Evolutionary conservation across 768 basidiomycete genomes (phyloP), one percentile per base, ranked within the genome.

Genomic region (Termitomyces sp.): DNA sequence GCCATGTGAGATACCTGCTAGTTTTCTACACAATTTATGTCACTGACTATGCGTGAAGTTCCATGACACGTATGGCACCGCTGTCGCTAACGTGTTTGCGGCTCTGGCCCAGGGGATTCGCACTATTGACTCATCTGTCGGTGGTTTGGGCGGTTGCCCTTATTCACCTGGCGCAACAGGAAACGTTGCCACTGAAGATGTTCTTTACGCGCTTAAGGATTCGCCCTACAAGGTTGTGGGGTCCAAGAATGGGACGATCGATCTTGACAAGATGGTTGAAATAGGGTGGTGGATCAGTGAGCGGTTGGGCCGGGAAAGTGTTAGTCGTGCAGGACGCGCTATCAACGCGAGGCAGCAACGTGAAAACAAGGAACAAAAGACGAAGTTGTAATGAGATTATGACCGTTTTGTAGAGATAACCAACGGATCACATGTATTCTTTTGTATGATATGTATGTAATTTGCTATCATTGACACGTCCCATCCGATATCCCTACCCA

Each of bases 131-230:
- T 79, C 90, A 2, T 87, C 89, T 0, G 85, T 97, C 18, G 93
- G 88, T 18, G 95, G 95, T 0, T 84, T 98, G 1, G 95, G 96
- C 3, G 94, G 95, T 16, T 98, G 96, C 67, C 95, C 95, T 3
- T 98, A 93, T 72, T 94, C 95, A 1, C 96, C 95, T 2, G 95
- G 95, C 5, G 95, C 95, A 14, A 95, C 93, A 0, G 95, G 96
- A 16, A 97, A 97, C 65, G 91, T 97, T 18, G 88, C 93, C 0
- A 98, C 96, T 0, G 95, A 98, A 65, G 91, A 96, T 64, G 84
- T 96, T 0, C 77, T 96, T 9, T 94, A 97, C 62, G 89, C 91
- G 0, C 79, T 98, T 9, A 82, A 79, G 65, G 85, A 74, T 53
- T 87, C 86, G 10, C 78, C 74, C 49, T 85, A 84, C 69, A 80